Evolutionary conservation across 1,284 basidiomycete genomes (phyloP).

Genomic region (Apiotrichum laibachii): DNA sequence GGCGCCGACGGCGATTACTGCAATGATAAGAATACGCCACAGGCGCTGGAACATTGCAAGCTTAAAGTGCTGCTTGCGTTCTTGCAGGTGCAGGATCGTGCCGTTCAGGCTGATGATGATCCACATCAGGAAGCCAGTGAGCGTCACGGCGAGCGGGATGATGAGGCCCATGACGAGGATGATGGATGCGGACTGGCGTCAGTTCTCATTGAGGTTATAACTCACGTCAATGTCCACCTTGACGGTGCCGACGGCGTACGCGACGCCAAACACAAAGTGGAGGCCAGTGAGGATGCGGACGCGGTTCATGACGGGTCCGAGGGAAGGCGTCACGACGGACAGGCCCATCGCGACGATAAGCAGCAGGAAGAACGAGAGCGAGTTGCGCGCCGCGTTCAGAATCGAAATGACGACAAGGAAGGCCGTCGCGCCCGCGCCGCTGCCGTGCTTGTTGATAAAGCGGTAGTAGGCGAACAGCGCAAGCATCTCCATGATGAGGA

Average conservation of each 20-base stretch:
- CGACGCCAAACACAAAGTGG: constrained; percentile 91
- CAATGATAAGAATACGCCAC: constrained; percentile 79
- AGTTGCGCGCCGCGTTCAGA: constrained; percentile 88
- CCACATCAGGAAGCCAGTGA: constrained; percentile 94
- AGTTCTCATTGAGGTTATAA: background rate
- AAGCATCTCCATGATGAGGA: constrained; percentile 90
- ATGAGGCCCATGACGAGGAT: constrained; percentile 77
- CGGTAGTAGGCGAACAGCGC: constrained; percentile 63
- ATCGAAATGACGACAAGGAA: constrained; percentile 83
- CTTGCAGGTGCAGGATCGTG: constrained; percentile 77
- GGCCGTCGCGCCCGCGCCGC: constrained; percentile 67
- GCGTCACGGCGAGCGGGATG: constrained; percentile 86
- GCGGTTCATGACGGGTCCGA: constrained; percentile 48
- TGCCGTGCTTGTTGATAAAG: constrained; percentile 85
- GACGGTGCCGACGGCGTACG: constrained; percentile 89
- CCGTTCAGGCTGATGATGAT: constrained; percentile 85
- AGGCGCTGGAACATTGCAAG: constrained; percentile 80
- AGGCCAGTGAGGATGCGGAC: constrained; percentile 48
- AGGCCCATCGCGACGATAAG: constrained; percentile 85
- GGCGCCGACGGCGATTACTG: constrained; percentile 75
- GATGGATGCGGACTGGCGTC: constrained; percentile 64
- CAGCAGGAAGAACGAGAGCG: constrained; percentile 88
- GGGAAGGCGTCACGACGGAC: constrained; percentile 61
- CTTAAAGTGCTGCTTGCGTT: constrained; percentile 83
- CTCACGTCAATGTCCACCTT: constrained; percentile 76